phyloP scores from a whole-genome alignment of 345 rosid species.

The Eucalyptus cloeziana region DNA sequence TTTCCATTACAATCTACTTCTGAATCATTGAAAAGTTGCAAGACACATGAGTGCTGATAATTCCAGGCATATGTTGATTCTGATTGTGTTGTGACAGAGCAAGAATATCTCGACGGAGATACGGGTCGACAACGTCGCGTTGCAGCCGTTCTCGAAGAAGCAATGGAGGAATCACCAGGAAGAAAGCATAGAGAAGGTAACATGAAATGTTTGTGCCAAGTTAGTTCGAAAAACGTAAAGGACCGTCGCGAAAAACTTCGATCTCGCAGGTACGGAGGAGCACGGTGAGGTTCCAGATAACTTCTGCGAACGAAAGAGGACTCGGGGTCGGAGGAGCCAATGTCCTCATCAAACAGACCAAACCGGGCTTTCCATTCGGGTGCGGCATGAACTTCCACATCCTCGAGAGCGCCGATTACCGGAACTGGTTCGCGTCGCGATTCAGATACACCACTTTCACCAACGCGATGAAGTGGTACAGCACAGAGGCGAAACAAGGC shows the following conservation, averaged over 20 bases:
- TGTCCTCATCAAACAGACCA: constrained; percentile 31
- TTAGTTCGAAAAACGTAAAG: neutral
- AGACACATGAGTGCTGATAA: neutral
- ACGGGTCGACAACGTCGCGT: constrained; percentile 37
- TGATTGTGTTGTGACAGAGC: constrained; percentile 16
- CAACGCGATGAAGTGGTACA: constrained; percentile 86
- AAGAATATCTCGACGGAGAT: constrained; percentile 24
- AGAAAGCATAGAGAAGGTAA: constrained; percentile 42
- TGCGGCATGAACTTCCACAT: constrained; percentile 63
- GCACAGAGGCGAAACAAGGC: constrained; percentile 45
- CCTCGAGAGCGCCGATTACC: constrained; percentile 36
- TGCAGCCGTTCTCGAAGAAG: constrained; percentile 50
- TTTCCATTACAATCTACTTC: neutral
- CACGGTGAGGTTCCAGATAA: constrained; percentile 42
- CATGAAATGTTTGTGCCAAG: fast-evolving
- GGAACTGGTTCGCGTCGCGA: constrained; percentile 59
- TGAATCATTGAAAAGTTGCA: neutral
- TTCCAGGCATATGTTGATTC: neutral
- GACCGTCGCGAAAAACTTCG: neutral
- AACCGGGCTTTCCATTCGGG: constrained; percentile 49
- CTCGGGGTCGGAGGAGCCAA: constrained; percentile 28
- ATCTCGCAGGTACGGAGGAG: constrained; percentile 43
- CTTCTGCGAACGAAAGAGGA: constrained; percentile 18
- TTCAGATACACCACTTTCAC: constrained; percentile 63
- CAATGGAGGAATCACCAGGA: constrained; percentile 68